phyloP scores from a whole-genome alignment of 2,329 filamentous ascomycete species.

The Calonectria montana region DNA sequence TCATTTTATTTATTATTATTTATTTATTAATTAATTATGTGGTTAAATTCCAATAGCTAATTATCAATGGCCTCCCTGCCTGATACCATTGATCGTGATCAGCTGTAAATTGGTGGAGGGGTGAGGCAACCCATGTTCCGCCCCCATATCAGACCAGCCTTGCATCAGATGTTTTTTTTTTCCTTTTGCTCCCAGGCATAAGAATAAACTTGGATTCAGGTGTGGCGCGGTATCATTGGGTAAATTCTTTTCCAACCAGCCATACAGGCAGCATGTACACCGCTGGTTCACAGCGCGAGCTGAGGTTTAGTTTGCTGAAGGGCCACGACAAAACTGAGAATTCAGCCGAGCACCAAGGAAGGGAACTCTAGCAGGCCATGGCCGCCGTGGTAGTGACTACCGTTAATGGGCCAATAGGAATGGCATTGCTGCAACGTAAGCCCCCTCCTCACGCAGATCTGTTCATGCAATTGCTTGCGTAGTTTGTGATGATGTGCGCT shows the following conservation, averaged over 20 bases:
- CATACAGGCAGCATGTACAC: neutral
- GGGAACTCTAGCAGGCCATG: neutral
- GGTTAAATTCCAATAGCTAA: neutral
- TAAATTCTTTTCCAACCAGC: neutral
- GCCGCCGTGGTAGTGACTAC: neutral
- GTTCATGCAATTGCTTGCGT: neutral
- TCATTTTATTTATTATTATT: neutral
- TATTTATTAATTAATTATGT: neutral
- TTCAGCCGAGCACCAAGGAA: neutral
- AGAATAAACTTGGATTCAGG: neutral
- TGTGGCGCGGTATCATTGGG: constrained; percentile 10
- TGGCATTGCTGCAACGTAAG: neutral
- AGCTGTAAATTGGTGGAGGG: neutral
- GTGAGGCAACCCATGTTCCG: constrained; percentile 9
- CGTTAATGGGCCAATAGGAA: neutral
- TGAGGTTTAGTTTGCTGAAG: neutral
- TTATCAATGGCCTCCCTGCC: neutral
- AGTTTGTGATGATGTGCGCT: neutral
- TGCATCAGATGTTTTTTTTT: constrained; percentile 1
- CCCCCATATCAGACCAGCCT: neutral
- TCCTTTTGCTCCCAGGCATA: neutral
- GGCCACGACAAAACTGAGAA: neutral
- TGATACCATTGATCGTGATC: neutral
- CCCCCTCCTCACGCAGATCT: neutral
- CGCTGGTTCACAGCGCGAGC: neutral